Percentiles rank a stretch among this genome's conserved stretches.
Conservation (phyloP, 768 basidiomycete species). For the Trametes cingulata region DNA sequence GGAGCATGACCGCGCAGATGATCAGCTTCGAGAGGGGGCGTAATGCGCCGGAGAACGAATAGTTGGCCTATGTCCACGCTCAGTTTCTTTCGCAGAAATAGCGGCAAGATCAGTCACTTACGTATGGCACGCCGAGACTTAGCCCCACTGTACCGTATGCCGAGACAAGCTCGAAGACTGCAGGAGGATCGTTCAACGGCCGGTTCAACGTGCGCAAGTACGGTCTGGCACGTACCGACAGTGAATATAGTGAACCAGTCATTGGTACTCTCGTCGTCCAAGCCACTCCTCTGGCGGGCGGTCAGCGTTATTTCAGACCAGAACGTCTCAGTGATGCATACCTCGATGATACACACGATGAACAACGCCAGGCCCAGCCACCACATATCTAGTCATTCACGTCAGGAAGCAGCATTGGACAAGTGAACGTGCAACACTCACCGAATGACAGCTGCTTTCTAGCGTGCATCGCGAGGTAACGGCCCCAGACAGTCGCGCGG, state of each 20-base stretch:
- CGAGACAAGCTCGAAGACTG: conserved; percentile 86
- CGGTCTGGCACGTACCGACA: conserved; percentile 50
- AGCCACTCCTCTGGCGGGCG: conserved; percentile 49
- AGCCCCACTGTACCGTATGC: conserved; percentile 90
- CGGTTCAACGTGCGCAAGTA: background rate
- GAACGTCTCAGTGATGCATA: conserved; percentile 33
- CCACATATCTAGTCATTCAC: conserved; percentile 82
- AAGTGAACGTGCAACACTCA: conserved; percentile 32
- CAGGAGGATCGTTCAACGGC: background rate
- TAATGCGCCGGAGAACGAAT: conserved; percentile 79
- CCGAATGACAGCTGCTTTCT: conserved; percentile 90
- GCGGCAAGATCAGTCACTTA: conserved; percentile 38
- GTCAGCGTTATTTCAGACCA: background rate
- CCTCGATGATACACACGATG: conserved; percentile 92
- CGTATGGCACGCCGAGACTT: conserved; percentile 82
- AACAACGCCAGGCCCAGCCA: conserved; percentile 87
- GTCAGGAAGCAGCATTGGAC: background rate
- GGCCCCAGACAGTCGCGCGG: conserved; percentile 69
- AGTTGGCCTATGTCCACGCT: conserved; percentile 58
- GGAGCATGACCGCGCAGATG: conserved; percentile 86
- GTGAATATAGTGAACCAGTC: conserved; percentile 85
- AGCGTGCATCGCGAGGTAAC: conserved; percentile 79
- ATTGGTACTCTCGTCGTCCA: conserved; percentile 53
- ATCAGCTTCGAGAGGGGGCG: conserved; percentile 85
- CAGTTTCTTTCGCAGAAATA: conserved; percentile 11